phyloP scores from a whole-genome alignment of 176 grass and related monocot species.

The Zea luxurians region DNA sequence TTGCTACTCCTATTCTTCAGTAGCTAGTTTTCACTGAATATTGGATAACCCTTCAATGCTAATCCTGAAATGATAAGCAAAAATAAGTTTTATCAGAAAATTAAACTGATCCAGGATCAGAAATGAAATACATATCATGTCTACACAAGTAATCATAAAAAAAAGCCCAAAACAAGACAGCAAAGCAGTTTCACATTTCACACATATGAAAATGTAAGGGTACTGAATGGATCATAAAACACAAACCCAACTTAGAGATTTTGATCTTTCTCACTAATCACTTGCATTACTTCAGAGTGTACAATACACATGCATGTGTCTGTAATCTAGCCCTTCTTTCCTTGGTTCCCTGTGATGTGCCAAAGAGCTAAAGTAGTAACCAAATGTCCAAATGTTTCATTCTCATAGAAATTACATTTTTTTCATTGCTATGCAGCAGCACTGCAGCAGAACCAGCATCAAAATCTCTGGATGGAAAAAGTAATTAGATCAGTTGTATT shows the following conservation, averaged over 20 bases:
- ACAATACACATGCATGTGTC: conserved; percentile 18
- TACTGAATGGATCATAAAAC: conserved; percentile 29
- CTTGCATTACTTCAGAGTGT: neutral
- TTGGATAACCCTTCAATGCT: conserved; percentile 19
- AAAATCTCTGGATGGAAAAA: conserved; percentile 2
- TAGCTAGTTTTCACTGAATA: conserved; percentile 39
- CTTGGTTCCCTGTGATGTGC: conserved; percentile 2
- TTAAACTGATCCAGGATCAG: conserved; percentile 25
- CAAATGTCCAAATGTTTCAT: neutral
- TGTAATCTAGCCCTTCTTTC: conserved; percentile 29
- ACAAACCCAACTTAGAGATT: conserved; percentile 29
- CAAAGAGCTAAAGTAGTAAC: conserved; percentile 21
- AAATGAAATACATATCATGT: conserved; percentile 36
- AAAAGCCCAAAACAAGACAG: conserved; percentile 32
- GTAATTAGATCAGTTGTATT: conserved; percentile 7
- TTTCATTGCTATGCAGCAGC: conserved; percentile 9
- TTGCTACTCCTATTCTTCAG: conserved; percentile 22
- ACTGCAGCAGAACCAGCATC: neutral
- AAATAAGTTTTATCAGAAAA: conserved; percentile 34
- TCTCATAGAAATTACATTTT: conserved; percentile 11
- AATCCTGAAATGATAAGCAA: conserved; percentile 47
- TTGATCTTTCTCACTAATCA: conserved; percentile 23
- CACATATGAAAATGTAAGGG: neutral
- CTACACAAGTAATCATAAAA: conserved; percentile 22
- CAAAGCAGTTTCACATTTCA: conserved; percentile 23